Conservation (phyloP, 1,284 basidiomycete genomes). For the Omphalotus olearius region DNA sequence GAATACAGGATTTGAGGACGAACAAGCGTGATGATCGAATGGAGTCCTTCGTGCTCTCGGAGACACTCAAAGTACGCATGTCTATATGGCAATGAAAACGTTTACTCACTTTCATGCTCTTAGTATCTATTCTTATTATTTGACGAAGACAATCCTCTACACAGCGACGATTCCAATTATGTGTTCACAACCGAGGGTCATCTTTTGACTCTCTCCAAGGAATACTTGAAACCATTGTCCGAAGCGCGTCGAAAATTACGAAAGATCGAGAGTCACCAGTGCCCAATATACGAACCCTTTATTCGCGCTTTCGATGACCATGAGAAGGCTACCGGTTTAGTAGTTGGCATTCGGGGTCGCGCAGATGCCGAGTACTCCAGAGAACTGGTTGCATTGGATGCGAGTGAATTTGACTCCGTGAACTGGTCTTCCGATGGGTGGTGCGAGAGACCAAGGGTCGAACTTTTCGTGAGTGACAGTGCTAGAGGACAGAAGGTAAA, state of each 20-base stretch:
- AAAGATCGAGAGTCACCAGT: conserved; percentile 64
- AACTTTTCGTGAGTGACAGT: conserved; percentile 58
- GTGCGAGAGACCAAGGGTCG: conserved; percentile 69
- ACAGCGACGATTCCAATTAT: conserved; percentile 73
- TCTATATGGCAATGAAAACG: not conserved
- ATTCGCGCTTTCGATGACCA: conserved; percentile 27
- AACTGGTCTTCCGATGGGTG: conserved; percentile 66
- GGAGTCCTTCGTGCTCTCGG: conserved; percentile 90
- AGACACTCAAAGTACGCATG: conserved; percentile 74
- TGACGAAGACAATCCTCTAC: conserved; percentile 76
- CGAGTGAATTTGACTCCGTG: conserved; percentile 46
- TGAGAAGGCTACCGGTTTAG: conserved; percentile 41
- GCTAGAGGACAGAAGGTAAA: not conserved
- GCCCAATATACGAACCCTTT: conserved; percentile 62
- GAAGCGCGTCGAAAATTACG: conserved; percentile 57
- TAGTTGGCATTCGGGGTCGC: conserved; percentile 66
- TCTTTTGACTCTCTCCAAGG: conserved; percentile 62
- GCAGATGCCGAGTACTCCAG: conserved; percentile 77
- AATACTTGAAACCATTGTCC: conserved; percentile 53
- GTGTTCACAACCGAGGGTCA: conserved; percentile 95
- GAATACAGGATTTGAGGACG: conserved; percentile 74
- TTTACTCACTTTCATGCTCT: not conserved
- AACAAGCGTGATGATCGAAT: conserved; percentile 86
- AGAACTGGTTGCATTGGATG: conserved; percentile 51
- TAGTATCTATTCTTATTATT: conserved; percentile 92